These are phyloP conservation scores for Pseudocercospora pini-densiflorae DNA, from an alignment of 2,329 filamentous ascomycete genomes.

Conservation along the genomic window DNA sequence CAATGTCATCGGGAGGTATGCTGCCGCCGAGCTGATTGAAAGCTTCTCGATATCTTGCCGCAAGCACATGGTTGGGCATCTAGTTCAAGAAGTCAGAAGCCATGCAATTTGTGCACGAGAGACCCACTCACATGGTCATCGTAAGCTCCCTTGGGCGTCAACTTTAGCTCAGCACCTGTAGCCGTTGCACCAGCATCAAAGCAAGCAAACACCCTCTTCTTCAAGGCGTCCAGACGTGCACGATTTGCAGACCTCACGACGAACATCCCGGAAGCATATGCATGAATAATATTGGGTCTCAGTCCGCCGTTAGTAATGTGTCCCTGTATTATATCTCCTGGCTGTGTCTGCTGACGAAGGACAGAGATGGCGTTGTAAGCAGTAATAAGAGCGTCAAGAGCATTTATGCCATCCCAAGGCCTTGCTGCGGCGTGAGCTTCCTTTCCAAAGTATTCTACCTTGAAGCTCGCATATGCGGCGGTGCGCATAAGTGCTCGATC, in stretches of 20 bases:
- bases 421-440: slow-evolving; percentile 44
- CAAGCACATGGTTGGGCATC: slow-evolving; percentile 14
- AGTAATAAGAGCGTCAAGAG: slow-evolving; percentile 40
- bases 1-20: slow-evolving; percentile 46
- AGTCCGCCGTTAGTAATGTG: slow-evolving; percentile 37
- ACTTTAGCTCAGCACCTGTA: slow-evolving; percentile 53
- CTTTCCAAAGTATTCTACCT: slow-evolving; percentile 55
- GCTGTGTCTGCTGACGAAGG: slow-evolving; percentile 46
- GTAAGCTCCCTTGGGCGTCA: slow-evolving; percentile 53
- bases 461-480: slow-evolving; percentile 52
- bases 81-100: not conserved
- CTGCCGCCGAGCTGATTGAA: slow-evolving; percentile 42
- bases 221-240: slow-evolving; percentile 38
- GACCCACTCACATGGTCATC: slow-evolving; percentile 49
- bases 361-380: slow-evolving; percentile 42
- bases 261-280: slow-evolving; percentile 44
- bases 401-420: slow-evolving; percentile 40
- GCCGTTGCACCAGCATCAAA: slow-evolving; percentile 53
- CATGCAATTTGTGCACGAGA: not conserved
- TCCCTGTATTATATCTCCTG: slow-evolving; percentile 45
- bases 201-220: slow-evolving; percentile 44
- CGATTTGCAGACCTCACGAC: slow-evolving; percentile 42
- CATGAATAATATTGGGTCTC: slow-evolving; percentile 47
- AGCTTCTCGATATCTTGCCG: slow-evolving; percentile 28
- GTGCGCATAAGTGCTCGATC: slow-evolving; percentile 54